phyloP scores from a whole-genome alignment of 2,329 filamentous ascomycete species.

The Neofusicoccum kwambonambiense region DNA sequence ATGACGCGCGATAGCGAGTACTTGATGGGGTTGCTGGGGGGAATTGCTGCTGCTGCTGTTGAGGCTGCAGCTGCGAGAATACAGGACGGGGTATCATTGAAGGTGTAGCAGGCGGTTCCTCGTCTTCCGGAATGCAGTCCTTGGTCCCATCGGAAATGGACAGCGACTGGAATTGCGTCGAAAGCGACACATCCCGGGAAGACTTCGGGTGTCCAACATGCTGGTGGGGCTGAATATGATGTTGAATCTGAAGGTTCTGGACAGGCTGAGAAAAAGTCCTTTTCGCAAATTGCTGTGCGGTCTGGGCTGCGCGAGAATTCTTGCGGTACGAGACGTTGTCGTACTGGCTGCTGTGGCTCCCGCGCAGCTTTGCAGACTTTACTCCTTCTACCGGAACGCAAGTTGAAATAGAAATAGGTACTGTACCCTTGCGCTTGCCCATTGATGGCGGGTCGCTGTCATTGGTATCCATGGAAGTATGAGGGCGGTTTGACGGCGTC shows the following conservation, averaged over 20 bases:
- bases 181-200: conserved; percentile 10
- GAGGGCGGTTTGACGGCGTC: conserved; percentile 34
- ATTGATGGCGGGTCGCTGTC: conserved; percentile 33
- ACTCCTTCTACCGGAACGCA: background rate
- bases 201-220: background rate
- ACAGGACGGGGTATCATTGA: conserved; percentile 16
- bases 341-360: background rate
- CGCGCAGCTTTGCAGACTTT: background rate
- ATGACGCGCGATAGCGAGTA: background rate
- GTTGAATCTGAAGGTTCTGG: background rate
- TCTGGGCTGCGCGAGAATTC: background rate
- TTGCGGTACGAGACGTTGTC: background rate
- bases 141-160: background rate
- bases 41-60: background rate
- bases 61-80: conserved; percentile 21
- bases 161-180: conserved; percentile 9
- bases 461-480: conserved; percentile 44
- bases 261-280: background rate
- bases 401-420: conserved; percentile 40
- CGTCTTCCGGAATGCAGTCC: conserved; percentile 15
- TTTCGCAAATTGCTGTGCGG: background rate
- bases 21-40: background rate
- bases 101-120: conserved; percentile 14
- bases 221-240: background rate
- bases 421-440: conserved; percentile 46